Base-by-base conservation (phyloP, 2,329 filamentous ascomycete species). In the Pseudogymnoascus sp. region DNA sequence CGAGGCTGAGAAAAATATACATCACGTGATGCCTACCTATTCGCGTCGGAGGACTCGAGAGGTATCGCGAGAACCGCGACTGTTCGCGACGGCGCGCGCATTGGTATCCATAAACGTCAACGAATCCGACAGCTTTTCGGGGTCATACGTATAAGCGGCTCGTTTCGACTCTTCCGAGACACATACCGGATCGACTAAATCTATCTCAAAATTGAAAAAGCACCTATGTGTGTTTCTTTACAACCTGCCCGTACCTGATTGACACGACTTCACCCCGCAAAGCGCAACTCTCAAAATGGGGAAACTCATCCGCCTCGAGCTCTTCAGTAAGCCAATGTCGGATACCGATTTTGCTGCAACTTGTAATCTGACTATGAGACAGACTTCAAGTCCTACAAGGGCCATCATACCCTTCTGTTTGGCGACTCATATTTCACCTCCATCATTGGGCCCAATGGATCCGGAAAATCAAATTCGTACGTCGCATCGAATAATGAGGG, bases 341-440 rank as follows among this genome's bases (percentile, higher is more conserved):
- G 64, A 50, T 50, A 53, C 12, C 40, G 25, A n/a, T 25, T 7
- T 64, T 62, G 42, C 60, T 7, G 36, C 3, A 12, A 42, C 21
- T 42, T 23, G 21, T 31, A 31, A 18, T 61, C 69, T 73, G 8
- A 73, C 62, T 7, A 10, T 21, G 12, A 12, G 44, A 3, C 64
- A 95, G 90, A 99, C 81, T 99, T 99, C 86, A 99, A 99, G 80
- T 97, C 95, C 71, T 99, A 99, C 81, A 96, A 96, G 77, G 95
- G 93, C 64, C 93, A 97, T 72, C 95, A 99, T 79, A 88, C 86
- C 65, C 86, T 99, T 50, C 85, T 97, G 62, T 97, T 99, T 72
- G 93, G 93, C 73, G 93, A 99, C 79, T 96, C 93, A 1, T 97
- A 97, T 78, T 99, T 99, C 77, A 99, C 95, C 60, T 99, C 95